Evolutionary conservation across 768 basidiomycete species (phyloP), one percentile per base, ranked within the genome.

Genomic region (Grammothele lineata): DNA sequence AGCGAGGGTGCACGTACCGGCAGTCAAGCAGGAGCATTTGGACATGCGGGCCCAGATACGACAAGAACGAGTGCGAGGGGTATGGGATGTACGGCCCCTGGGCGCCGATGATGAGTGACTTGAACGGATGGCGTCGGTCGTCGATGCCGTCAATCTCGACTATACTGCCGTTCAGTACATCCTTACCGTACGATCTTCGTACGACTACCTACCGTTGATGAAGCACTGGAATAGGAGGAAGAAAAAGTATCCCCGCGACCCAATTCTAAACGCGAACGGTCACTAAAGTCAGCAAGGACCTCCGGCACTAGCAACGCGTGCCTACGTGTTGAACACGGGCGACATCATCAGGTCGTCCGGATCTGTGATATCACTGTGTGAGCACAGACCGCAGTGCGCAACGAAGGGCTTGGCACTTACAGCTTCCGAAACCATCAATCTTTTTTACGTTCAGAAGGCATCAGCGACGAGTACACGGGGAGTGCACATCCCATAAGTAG

Each of bases 171-270:
- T n/a, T n/a, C n/a, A n/a, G n/a, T n/a, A n/a, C n/a, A n/a, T n/a
- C n/a, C n/a, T n/a, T 22, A 17, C 42, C n/a, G 33, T 47, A 37
- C 25, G 10, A 37, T 25, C 40, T 17, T 18, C 47, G 41, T 48
- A 23, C 12, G 14, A 42, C 24, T 18, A 34, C 77, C 43, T 56
- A 87, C 88, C 78, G 53, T 86, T 84, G 57, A 87, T 80, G 64
- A 94, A 94, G 56, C 88, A 90, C 57, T 99, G 95, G 73, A 99
- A 98, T 1, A 99, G 73, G 18, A 95, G 72, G 69, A 83, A 99
- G 72, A 83, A 94, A 64, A 94, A 94, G 67, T 93, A 96, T 18
- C 85, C 91, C 54, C 87, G 72, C 0, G 80, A 66, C 5, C 94
- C 95, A 45, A 97, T 87, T 7, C 86, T 90, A 45, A 49, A 37